phyloP scores from a whole-genome alignment of 2,329 filamentous ascomycete species.

The Phialophora chinensis region DNA sequence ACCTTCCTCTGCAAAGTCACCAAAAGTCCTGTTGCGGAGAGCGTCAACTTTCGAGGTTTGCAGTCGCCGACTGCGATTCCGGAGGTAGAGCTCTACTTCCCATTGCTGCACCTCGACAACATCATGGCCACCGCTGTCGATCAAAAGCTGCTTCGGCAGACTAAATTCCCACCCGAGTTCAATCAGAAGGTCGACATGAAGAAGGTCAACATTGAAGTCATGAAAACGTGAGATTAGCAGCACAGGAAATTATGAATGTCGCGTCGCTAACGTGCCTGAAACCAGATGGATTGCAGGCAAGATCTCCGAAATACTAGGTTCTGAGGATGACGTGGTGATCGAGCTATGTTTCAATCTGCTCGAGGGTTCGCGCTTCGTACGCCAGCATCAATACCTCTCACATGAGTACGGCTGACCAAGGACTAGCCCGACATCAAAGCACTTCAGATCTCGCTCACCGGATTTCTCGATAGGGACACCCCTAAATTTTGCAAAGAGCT shows the following conservation, averaged over 20 bases:
- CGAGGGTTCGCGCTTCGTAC: slow-evolving; percentile 77
- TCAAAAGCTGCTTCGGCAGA: slow-evolving; percentile 85
- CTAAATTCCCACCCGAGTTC: slow-evolving; percentile 93
- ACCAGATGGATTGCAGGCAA: slow-evolving; percentile 88
- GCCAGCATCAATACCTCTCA: slow-evolving; percentile 45
- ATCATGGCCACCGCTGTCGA: slow-evolving; percentile 70
- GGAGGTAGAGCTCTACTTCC: neutral
- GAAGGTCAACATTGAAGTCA: slow-evolving; percentile 95
- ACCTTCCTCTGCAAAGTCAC: slow-evolving; percentile 21
- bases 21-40: neutral
- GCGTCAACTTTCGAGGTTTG: slow-evolving; percentile 5
- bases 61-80: neutral
- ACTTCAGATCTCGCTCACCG: slow-evolving; percentile 90
- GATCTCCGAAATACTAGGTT: slow-evolving; percentile 85
- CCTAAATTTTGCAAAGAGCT: slow-evolving; percentile 88
- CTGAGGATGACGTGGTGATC: slow-evolving; percentile 93
- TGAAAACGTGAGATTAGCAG: slow-evolving; percentile 78
- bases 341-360: slow-evolving; percentile 75
- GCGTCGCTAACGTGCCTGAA: slow-evolving; percentile 29
- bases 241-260: slow-evolving; percentile 20
- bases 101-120: neutral
- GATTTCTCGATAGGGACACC: slow-evolving; percentile 93
- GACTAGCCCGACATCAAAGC: slow-evolving; percentile 90
- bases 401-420: slow-evolving; percentile 12
- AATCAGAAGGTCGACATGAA: slow-evolving; percentile 94